Conservation (phyloP, 352 stramenopile species). For the Phytophthora kernoviae region DNA sequence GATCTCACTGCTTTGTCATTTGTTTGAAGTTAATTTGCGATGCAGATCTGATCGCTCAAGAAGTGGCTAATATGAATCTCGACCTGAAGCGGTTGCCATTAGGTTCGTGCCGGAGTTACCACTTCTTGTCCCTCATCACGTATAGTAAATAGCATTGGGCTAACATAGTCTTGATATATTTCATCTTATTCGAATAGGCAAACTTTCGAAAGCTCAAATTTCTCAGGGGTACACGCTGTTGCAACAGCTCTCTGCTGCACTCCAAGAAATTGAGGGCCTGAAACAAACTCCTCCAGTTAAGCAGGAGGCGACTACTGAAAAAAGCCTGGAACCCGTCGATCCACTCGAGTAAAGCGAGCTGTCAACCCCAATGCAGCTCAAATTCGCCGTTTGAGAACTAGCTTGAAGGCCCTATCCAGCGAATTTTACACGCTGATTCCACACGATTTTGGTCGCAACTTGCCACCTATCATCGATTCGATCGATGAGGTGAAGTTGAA, state of each 20-base stretch:
- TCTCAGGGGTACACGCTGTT: slow-evolving; percentile 63
- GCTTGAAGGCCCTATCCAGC: slow-evolving; percentile 61
- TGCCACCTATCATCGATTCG: slow-evolving; percentile 64
- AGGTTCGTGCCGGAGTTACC: slow-evolving; percentile 21
- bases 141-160: neutral
- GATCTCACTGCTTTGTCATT: neutral
- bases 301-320: slow-evolving; percentile 2
- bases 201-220: slow-evolving; percentile 66
- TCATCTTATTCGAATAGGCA: slow-evolving; percentile 13
- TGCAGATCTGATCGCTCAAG: slow-evolving; percentile 49
- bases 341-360: slow-evolving; percentile 28
- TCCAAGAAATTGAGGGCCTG: slow-evolving; percentile 53
- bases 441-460: slow-evolving; percentile 63
- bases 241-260: slow-evolving; percentile 49
- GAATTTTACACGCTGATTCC: slow-evolving; percentile 79
- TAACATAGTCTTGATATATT: neutral
- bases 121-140: neutral
- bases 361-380: slow-evolving; percentile 32
- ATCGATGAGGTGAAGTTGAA: slow-evolving; percentile 71
- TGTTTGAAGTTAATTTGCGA: slow-evolving; percentile 48
- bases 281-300: slow-evolving; percentile 19
- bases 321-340: slow-evolving; percentile 25
- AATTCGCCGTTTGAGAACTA: slow-evolving; percentile 47
- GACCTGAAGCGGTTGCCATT: slow-evolving; percentile 59
- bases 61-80: slow-evolving; percentile 57